Conservation (phyloP, 176 grass and related monocot genomes). For the Aechmea fasciata region DNA sequence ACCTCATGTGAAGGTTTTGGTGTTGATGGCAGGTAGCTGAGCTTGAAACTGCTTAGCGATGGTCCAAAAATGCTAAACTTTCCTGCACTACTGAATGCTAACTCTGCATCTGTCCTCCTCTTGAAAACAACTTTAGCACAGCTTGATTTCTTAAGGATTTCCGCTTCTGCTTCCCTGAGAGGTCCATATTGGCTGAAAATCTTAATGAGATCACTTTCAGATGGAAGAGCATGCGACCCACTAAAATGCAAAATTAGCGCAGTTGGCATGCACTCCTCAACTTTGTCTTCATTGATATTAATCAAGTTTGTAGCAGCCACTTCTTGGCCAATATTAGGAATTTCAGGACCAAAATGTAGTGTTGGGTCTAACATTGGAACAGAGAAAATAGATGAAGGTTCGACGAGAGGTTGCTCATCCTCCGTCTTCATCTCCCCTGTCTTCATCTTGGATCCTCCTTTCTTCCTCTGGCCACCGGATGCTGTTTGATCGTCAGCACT, state of each 20-base stretch:
- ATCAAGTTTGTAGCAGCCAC: conserved; percentile 16
- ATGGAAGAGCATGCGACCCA: conserved; percentile 37
- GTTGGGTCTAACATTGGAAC: not conserved
- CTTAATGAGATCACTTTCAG: conserved; percentile 43
- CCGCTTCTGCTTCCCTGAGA: conserved; percentile 39
- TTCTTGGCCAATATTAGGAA: conserved; percentile 2
- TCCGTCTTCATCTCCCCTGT: conserved; percentile 28
- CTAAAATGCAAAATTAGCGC: conserved; percentile 39
- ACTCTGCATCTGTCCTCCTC: conserved; percentile 37
- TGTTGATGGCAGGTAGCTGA: conserved; percentile 29
- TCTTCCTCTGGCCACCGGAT: conserved; percentile 43
- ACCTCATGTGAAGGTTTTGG: conserved; percentile 24
- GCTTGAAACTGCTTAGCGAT: conserved; percentile 36
- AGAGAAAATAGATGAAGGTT: not conserved
- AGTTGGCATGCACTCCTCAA: conserved; percentile 20
- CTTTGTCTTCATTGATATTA: conserved; percentile 16
- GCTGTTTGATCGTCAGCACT: conserved; percentile 44
- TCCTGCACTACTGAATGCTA: conserved; percentile 37
- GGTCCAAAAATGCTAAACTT: conserved; percentile 42
- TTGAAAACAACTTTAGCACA: conserved; percentile 48
- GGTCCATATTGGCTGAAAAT: conserved; percentile 45
- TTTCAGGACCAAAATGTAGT: conserved; percentile 4
- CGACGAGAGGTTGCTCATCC: conserved; percentile 12
- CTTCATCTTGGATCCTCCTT: conserved; percentile 34
- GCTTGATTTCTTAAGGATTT: conserved; percentile 30